Conservation (phyloP, 768 basidiomycete genomes). For the Naganishia vaughanmartiniae region DNA sequence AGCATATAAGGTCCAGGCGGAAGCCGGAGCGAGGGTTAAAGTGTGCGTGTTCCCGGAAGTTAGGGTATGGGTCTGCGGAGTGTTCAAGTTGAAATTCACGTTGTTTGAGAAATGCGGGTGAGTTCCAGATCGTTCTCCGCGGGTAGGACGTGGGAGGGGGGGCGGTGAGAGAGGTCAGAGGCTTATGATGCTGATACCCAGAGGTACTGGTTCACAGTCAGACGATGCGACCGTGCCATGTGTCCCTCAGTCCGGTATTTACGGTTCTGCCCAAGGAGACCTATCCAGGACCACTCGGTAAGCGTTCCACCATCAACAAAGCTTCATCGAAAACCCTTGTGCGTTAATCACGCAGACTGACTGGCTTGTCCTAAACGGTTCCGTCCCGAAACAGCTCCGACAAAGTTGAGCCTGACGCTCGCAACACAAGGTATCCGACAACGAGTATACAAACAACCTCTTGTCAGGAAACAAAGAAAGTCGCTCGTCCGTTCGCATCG, state of each 20-base stretch:
- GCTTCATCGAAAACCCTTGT: too few relatives aligned
- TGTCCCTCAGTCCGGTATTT: not conserved
- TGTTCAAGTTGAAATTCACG: slow-evolving; percentile 3
- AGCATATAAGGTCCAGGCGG: not conserved
- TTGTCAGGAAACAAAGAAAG: not conserved
- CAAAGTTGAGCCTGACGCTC: not conserved
- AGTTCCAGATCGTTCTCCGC: not conserved
- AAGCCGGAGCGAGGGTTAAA: not conserved
- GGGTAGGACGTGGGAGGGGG: too few relatives aligned
- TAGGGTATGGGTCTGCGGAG: slow-evolving; percentile 4
- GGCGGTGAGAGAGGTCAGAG: not conserved
- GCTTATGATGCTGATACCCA: not conserved
- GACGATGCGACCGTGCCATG: slow-evolving; percentile 1
- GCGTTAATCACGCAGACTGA: not conserved
- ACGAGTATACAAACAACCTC: not conserved
- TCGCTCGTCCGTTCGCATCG: not conserved
- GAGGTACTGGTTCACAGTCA: not conserved
- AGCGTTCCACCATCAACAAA: not conserved
- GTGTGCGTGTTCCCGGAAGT: slow-evolving; percentile 10
- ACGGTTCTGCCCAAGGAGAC: not conserved
- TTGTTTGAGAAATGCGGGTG: slow-evolving; percentile 9
- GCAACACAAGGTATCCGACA: slow-evolving; percentile 11
- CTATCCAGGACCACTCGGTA: not conserved
- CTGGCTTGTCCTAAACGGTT: too few relatives aligned
- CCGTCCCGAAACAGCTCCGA: not conserved